Evolutionary conservation across 176 grass and related monocot genomes (phyloP).

Genomic region (Aegilops tauschii): DNA sequence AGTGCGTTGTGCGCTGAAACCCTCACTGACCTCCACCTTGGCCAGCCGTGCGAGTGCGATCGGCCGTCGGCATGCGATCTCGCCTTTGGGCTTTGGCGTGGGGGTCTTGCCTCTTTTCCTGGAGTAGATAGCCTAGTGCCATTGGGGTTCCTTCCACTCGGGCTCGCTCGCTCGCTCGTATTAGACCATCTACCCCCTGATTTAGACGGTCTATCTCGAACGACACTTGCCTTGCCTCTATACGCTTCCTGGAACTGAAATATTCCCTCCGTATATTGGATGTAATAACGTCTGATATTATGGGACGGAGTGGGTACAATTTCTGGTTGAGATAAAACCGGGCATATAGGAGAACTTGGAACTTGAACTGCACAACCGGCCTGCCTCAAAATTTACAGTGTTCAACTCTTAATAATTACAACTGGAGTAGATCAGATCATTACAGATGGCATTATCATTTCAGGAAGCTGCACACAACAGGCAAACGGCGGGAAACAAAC

Average conservation of each 20-base stretch:
- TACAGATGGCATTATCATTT: background rate
- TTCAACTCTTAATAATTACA: slow-evolving; percentile 20
- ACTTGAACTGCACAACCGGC: background rate
- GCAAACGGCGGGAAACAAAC: background rate
- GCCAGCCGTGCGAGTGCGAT: background rate
- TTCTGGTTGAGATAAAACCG: background rate
- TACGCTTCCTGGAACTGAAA: background rate
- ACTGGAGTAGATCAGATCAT: background rate
- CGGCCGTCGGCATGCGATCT: background rate
- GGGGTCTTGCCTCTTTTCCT: background rate
- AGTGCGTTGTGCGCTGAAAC: background rate
- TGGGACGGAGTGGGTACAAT: background rate
- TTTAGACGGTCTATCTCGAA: background rate
- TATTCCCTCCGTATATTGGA: too few relatives aligned
- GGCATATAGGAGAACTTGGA: background rate
- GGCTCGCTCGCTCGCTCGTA: background rate
- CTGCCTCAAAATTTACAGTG: background rate
- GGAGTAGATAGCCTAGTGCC: background rate
- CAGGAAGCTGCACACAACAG: background rate
- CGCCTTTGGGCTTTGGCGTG: background rate
- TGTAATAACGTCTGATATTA: too few relatives aligned
- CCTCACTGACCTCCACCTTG: background rate
- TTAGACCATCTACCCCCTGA: background rate
- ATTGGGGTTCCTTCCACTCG: background rate
- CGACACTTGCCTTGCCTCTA: background rate